A percentile compares a stretch with the other conserved stretches of the same genome.
Evolutionary conservation across 139 green algal species (phyloP).

Genomic region (Coelastrella sp.): DNA sequence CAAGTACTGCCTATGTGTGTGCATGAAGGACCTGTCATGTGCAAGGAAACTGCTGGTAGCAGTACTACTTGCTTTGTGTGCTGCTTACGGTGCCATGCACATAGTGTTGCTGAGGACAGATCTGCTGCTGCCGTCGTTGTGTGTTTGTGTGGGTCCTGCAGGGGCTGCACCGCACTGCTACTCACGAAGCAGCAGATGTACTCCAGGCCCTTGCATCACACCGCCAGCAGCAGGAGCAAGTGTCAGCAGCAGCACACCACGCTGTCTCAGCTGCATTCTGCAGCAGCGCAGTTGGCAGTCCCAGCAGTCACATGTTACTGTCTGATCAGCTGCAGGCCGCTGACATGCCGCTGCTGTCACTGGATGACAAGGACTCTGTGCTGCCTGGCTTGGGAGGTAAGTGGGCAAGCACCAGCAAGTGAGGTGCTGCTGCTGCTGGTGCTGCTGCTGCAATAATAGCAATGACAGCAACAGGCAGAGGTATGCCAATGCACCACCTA

Average conservation of each 20-base stretch:
- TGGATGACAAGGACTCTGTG: slow-evolving; percentile 23
- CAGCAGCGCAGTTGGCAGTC: neutral
- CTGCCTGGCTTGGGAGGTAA: neutral
- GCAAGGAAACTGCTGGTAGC: neutral
- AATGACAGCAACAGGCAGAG: neutral
- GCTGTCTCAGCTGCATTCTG: neutral
- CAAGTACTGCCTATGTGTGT: neutral
- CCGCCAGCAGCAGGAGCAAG: slow-evolving; percentile 9
- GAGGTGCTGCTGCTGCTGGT: no score
- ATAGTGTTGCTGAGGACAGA: neutral
- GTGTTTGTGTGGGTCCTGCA: neutral
- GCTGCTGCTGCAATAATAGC: neutral
- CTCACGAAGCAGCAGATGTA: slow-evolving; percentile 30
- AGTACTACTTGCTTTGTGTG: neutral
- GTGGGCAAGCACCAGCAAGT: neutral
- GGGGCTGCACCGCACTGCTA: slow-evolving; percentile 22
- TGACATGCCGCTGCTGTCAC: slow-evolving; percentile 42
- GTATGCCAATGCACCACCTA: no score
- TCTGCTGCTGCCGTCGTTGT: neutral
- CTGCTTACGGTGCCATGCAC: neutral
- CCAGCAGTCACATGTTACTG: slow-evolving; percentile 20
- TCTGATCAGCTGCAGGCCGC: slow-evolving; percentile 28
- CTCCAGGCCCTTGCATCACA: neutral
- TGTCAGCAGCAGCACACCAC: neutral
- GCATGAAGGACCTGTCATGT: neutral